Percentiles rank a stretch among this genome's conserved stretches.
phyloP scores from a whole-genome alignment of 106 monocot species.

The Amphibolis antarctica region DNA sequence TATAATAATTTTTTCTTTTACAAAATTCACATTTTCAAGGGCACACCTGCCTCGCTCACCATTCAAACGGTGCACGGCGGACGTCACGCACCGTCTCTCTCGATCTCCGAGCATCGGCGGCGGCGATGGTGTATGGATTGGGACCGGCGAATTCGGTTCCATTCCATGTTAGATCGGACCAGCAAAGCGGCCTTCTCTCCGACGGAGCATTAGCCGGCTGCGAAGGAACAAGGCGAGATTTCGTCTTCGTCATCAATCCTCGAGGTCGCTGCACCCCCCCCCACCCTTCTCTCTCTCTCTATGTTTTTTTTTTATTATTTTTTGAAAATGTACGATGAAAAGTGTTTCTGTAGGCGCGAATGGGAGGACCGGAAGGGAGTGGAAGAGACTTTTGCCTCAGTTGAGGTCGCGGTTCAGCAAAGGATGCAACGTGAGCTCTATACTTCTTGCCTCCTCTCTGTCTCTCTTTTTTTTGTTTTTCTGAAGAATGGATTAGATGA shows the following conservation, averaged over 20 bases:
- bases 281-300: background rate
- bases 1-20: too few relatives aligned
- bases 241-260: conserved; percentile 93
- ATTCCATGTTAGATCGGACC: conserved; percentile 16
- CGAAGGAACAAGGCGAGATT: conserved; percentile 28
- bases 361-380: conserved; percentile 84
- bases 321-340: background rate
- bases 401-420: conserved; percentile 44
- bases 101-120: too few relatives aligned
- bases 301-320: background rate
- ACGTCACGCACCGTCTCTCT: too few relatives aligned
- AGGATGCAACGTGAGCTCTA: conserved; percentile 51
- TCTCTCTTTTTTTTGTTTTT: background rate
- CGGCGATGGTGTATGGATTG: background rate
- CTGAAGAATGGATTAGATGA: background rate
- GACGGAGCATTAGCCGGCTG: conserved; percentile 27
- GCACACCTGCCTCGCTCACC: too few relatives aligned
- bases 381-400: conserved; percentile 91
- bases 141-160: background rate
- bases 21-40: too few relatives aligned
- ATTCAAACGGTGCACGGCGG: too few relatives aligned
- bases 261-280: background rate
- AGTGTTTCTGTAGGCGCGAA: conserved; percentile 53
- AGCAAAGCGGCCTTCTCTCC: conserved; percentile 5
- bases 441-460: background rate